Percentiles rank a stretch among this genome's conserved stretches.
Evolutionary conservation across 192 early-diverging fungal species (phyloP).

Genomic region (Dimargaris cristalligena): DNA sequence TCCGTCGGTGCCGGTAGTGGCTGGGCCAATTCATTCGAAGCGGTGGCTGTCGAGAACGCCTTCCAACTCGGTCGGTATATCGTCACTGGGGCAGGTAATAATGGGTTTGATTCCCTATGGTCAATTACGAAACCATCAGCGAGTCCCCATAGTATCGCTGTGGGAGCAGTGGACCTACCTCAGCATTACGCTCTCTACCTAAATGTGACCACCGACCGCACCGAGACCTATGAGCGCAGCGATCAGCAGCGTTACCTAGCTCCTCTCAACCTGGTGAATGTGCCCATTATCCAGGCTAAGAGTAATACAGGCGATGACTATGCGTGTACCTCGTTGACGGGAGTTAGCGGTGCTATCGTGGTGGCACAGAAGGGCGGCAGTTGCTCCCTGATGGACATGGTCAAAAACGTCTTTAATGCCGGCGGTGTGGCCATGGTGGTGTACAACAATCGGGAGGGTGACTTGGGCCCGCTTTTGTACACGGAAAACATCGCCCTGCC

Average conservation of each 20-base stretch:
- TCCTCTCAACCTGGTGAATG: not conserved
- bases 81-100: conserved; percentile 25
- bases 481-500: too few species aligned
- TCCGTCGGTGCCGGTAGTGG: not conserved
- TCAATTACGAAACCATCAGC: not conserved
- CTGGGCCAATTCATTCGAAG: conserved; percentile 11
- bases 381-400: conserved; percentile 20
- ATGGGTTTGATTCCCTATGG: conserved; percentile 13
- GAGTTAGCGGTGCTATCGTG: too few species aligned
- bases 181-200: conserved; percentile 18
- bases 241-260: not conserved
- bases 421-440: not conserved
- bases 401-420: not conserved
- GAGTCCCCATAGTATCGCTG: conserved; percentile 12
- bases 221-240: conserved; percentile 10
- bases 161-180: conserved; percentile 16
- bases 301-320: too few species aligned
- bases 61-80: conserved; percentile 24
- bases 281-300: not conserved
- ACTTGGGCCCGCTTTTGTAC: too few species aligned
- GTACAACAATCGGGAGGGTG: not conserved
- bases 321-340: too few species aligned
- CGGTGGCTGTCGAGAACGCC: conserved; percentile 25
- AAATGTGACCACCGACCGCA: conserved; percentile 22
- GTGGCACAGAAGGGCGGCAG: too few species aligned